phyloP scores from a whole-genome alignment of 2,329 filamentous ascomycete genomes.

The Cercospora sp. region DNA sequence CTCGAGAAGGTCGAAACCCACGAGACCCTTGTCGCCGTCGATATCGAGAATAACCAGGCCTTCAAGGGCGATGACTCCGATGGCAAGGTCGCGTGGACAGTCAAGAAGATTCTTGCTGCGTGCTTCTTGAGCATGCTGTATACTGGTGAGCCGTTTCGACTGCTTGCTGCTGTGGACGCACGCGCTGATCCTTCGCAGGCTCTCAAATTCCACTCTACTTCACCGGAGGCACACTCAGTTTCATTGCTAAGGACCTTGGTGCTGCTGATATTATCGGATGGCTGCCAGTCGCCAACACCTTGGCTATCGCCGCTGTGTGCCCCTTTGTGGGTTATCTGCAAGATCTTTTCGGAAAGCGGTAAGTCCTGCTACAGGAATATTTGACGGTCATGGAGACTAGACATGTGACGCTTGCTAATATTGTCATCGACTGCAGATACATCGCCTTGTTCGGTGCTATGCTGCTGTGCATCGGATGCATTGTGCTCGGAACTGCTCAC shows the following conservation, averaged over 20 bases:
- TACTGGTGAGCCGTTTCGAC: conserved; percentile 31
- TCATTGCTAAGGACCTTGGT: conserved; percentile 28
- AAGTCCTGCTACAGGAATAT: too few species aligned
- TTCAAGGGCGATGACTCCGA: conserved; percentile 45
- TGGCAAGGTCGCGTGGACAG: conserved; percentile 42
- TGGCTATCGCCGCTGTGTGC: conserved; percentile 56
- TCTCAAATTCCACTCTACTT: conserved; percentile 33
- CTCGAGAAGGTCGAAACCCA: conserved; percentile 23
- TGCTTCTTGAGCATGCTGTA: conserved; percentile 43
- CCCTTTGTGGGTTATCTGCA: conserved; percentile 66
- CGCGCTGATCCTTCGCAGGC: conserved; percentile 10
- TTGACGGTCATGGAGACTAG: too few species aligned
- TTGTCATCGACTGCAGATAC: conserved; percentile 36
- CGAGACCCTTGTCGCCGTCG: conserved; percentile 31
- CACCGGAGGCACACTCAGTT: conserved; percentile 26
- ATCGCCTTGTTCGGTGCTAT: conserved; percentile 57
- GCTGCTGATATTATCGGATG: conserved; percentile 26
- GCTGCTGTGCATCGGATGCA: conserved; percentile 59
- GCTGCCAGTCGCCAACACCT: conserved; percentile 49
- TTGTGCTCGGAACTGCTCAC: conserved; percentile 58
- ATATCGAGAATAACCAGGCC: conserved; percentile 40
- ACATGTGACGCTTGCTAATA: background rate
- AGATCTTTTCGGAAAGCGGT: conserved; percentile 61
- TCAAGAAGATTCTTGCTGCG: conserved; percentile 39
- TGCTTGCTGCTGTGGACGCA: background rate